Base-by-base conservation (phyloP, 2,329 filamentous ascomycete genomes). In the Scedosporium aurantiacum region DNA sequence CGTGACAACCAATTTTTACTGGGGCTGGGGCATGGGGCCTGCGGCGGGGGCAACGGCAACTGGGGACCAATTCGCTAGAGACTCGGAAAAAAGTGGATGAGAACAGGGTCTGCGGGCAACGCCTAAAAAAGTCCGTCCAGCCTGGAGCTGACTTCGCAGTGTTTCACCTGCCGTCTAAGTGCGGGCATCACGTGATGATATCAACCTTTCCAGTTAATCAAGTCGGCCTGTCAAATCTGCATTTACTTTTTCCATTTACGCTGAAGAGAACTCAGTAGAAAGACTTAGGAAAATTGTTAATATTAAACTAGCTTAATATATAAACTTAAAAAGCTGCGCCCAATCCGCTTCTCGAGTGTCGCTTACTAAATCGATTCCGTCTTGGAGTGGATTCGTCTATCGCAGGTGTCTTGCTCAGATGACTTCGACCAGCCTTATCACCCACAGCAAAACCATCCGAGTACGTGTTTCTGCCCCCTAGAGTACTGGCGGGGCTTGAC, bases 311-410 rank as follows among this genome's bases (percentile, higher is more conserved):
- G 23, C n/a, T 25, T 18, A n/a, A 5, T 54, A 40, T 47, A 28
- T 50, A 28, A 32, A 21, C 14, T 68, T 60, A 96, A 71, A 97
- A 96, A 58, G 90, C 89, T 57, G 92, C 89, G 28, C 91, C 91
- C 57, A 96, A 82, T n/a, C 93, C 92, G 72, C 91, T 96, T 76
- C 95, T 96, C 16, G 90, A 95, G 75, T 96, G 91, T 67, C 93
- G 82, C 75, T 94, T 94, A 76, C 91, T 96, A 74, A 97, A 97
- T 57, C 85, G 79, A 66, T 87, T 85, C 57, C 80, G 77, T 71
- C 83, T 86, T 12, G 77, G 70, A 18, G 74, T 68, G 45, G 77
- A 71, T 60, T 84, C 81, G 32, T 84, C 83, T 25, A 79, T 81
- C 52, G 75, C 78, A 67, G 85, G 84, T 64, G 78, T 82, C 71